These are phyloP conservation scores for Pythium coloratum DNA, from an alignment of 352 stramenopile species.

Conservation along the genomic window DNA sequence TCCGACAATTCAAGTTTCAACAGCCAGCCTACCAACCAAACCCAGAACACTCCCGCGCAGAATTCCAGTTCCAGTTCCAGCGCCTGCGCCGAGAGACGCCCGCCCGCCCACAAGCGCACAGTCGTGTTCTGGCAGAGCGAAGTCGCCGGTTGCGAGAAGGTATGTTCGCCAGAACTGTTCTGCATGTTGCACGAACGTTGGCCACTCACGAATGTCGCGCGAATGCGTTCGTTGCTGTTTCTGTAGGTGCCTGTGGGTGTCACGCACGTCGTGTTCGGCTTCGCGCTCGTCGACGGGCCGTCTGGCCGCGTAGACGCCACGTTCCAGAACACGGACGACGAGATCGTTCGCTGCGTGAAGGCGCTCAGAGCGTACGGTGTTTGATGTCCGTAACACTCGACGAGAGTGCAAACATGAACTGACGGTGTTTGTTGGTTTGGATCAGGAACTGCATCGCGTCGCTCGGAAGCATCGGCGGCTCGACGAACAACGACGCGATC, in stretches of 20 bases:
- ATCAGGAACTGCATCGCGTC: slow-evolving; percentile 57
- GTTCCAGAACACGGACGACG: slow-evolving; percentile 60
- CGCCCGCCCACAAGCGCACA: slow-evolving; percentile 50
- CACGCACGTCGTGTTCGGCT: slow-evolving; percentile 75
- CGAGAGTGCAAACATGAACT: not conserved
- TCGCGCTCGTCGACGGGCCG: slow-evolving; percentile 55
- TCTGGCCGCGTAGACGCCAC: slow-evolving; percentile 41
- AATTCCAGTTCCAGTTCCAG: slow-evolving; percentile 2
- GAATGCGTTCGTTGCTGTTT: slow-evolving; percentile 20
- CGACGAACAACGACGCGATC: slow-evolving; percentile 72
- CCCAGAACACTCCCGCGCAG: not conserved
- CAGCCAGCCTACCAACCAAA: not conserved
- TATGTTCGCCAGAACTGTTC: slow-evolving; percentile 17
- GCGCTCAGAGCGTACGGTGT: slow-evolving; percentile 38
- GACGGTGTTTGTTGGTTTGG: not conserved
- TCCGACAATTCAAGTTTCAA: not conserved
- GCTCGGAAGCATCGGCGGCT: slow-evolving; percentile 65
- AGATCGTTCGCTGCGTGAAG: slow-evolving; percentile 58
- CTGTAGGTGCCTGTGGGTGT: slow-evolving; percentile 47
- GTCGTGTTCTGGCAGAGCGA: slow-evolving; percentile 84
- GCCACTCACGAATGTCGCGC: slow-evolving; percentile 3
- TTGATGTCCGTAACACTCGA: not conserved
- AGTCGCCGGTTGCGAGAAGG: slow-evolving; percentile 65
- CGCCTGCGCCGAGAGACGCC: slow-evolving; percentile 25
- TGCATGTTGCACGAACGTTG: slow-evolving; percentile 8